Conservation (phyloP, 1,139 yeast genomes). For the Pichia sp. region DNA sequence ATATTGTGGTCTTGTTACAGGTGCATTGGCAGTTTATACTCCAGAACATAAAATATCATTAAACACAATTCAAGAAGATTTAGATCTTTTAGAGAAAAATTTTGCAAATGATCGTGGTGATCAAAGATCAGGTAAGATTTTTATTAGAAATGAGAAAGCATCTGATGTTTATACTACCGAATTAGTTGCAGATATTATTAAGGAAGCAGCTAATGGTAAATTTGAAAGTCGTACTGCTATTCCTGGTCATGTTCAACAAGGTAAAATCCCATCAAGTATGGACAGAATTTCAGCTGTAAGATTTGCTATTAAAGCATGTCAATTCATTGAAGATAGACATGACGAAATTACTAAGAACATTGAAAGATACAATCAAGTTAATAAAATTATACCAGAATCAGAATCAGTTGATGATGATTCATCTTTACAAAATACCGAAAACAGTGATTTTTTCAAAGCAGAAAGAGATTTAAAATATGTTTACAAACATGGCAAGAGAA, state of each 20-base stretch:
- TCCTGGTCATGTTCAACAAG: slow-evolving; percentile 84
- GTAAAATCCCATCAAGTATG: slow-evolving; percentile 71
- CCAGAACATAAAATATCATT: slow-evolving; percentile 84
- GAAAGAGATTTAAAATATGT: slow-evolving; percentile 30
- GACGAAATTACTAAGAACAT: slow-evolving; percentile 24
- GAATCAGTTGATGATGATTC: slow-evolving; percentile 27
- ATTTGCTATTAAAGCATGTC: slow-evolving; percentile 63
- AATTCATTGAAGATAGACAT: slow-evolving; percentile 51
- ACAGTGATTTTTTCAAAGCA: slow-evolving; percentile 27
- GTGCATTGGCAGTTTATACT: slow-evolving; percentile 87
- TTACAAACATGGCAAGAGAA: slow-evolving; percentile 27
- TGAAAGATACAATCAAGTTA: slow-evolving; percentile 5
- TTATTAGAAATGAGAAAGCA: slow-evolving; percentile 64
- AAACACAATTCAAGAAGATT: slow-evolving; percentile 69
- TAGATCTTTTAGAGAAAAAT: slow-evolving; percentile 59
- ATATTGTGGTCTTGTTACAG: slow-evolving; percentile 80
- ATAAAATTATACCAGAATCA: neutral
- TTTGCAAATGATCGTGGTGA: slow-evolving; percentile 76
- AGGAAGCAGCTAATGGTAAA: slow-evolving; percentile 58
- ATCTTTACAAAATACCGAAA: slow-evolving; percentile 30
- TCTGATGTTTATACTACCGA: slow-evolving; percentile 62
- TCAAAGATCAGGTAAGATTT: slow-evolving; percentile 69
- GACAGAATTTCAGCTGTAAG: slow-evolving; percentile 69
- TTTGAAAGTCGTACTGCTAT: slow-evolving; percentile 73
- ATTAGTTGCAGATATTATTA: slow-evolving; percentile 61